Evolutionary conservation across 306 rosid genomes (phyloP).

Genomic region (Pterocarpus macrocarpus): DNA sequence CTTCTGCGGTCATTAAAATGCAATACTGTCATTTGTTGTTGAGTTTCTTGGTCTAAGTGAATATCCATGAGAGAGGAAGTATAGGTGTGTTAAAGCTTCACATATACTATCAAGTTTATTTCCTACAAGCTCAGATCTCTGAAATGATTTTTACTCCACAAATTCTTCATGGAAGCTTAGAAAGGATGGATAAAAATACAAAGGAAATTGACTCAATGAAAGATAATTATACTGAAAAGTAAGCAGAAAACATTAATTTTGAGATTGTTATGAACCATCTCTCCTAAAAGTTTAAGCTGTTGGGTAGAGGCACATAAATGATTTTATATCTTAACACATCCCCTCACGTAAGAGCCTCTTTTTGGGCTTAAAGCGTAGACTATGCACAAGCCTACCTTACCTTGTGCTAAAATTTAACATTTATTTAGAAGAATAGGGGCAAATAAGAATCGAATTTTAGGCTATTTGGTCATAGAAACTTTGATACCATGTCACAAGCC

Average conservation of each 20-base stretch:
- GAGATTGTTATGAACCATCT: too few relatives aligned
- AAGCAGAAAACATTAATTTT: slow-evolving; percentile 29
- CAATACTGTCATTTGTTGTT: background rate
- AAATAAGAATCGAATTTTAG: too few relatives aligned
- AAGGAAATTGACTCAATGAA: slow-evolving; percentile 10
- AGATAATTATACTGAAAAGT: slow-evolving; percentile 32
- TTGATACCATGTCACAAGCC: too few relatives aligned
- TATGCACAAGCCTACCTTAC: too few relatives aligned
- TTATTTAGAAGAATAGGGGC: too few relatives aligned
- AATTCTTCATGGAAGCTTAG: slow-evolving; percentile 19
- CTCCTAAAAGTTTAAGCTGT: too few relatives aligned
- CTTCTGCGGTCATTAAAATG: slow-evolving; percentile 20
- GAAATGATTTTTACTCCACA: slow-evolving; percentile 15
- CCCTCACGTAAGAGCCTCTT: too few relatives aligned
- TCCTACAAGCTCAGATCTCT: background rate
- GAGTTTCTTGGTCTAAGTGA: slow-evolving; percentile 26
- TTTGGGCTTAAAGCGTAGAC: too few relatives aligned
- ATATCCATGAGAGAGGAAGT: slow-evolving; percentile 20
- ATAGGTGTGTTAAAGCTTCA: slow-evolving; percentile 1
- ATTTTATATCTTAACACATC: too few relatives aligned
- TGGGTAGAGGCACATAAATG: too few relatives aligned
- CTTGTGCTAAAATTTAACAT: too few relatives aligned
- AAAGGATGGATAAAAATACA: slow-evolving; percentile 28
- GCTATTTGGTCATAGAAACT: too few relatives aligned
- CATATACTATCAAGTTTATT: background rate